Conservation (phyloP, 345 rosid genomes). For the Brassica napus region Da-Ae NC_063447.1:873001-873500, state of each 20-base stretch:
- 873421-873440: conserved; percentile 53
- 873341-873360: conserved; percentile 49
- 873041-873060: conserved; percentile 78
- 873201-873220: conserved; percentile 51
- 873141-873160: neutral
- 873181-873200: neutral
- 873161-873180: neutral
- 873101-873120: conserved; percentile 69
- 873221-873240: conserved; percentile 62
- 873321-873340: conserved; percentile 44
- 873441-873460: conserved; percentile 60
- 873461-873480: conserved; percentile 76
- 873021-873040: conserved; percentile 75
- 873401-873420: conserved; percentile 49
- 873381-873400: conserved; percentile 71
- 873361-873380: conserved; percentile 55
- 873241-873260: conserved; percentile 61
- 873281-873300: conserved; percentile 59
- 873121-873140: conserved; percentile 54
- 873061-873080: conserved; percentile 71
- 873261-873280: conserved; percentile 64
- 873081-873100: conserved; percentile 75
- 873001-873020: conserved; percentile 46
- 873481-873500: conserved; percentile 63
- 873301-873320: conserved; percentile 55